Conservation (phyloP, 2,329 filamentous ascomycete species). For the Diplodia scrobiculata region DNA sequence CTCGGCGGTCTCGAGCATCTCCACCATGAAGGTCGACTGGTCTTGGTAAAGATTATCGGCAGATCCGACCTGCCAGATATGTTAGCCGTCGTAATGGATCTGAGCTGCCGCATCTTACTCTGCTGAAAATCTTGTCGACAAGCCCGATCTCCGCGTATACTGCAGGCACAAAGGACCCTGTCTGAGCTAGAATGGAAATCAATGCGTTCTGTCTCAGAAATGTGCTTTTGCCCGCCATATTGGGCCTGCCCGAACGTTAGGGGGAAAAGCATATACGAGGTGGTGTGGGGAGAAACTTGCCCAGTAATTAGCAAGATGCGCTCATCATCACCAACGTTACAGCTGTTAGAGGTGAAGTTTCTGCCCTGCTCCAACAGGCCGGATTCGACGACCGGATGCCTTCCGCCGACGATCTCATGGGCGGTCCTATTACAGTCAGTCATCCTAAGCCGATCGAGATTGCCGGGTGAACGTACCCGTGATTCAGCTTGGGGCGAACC, state of each 20-base stretch:
- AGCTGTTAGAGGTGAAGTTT: conserved; percentile 83
- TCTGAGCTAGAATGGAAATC: conserved; percentile 89
- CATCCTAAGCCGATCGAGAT: neutral
- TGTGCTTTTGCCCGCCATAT: conserved; percentile 97
- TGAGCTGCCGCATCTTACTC: conserved; percentile 44
- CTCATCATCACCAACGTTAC: conserved; percentile 74
- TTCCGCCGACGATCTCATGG: conserved; percentile 79
- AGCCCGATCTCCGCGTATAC: conserved; percentile 82
- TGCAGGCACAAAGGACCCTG: conserved; percentile 89
- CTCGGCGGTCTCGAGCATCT: conserved; percentile 94
- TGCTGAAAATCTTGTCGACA: conserved; percentile 94
- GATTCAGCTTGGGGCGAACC: conserved; percentile 68
- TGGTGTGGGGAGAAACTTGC: conserved; percentile 19
- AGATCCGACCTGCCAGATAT: conserved; percentile 64
- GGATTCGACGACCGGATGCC: conserved; percentile 89
- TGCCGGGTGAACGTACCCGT: conserved; percentile 35
- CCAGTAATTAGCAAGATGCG: conserved; percentile 70
- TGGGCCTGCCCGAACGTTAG: conserved; percentile 57
- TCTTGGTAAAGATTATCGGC: conserved; percentile 93
- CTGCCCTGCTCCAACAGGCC: conserved; percentile 78
- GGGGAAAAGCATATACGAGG: conserved; percentile 10
- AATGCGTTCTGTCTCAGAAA: conserved; percentile 94
- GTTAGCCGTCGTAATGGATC: neutral
- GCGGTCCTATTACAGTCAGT: conserved; percentile 44
- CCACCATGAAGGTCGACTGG: conserved; percentile 98